Percentiles rank a stretch among this genome's conserved stretches.
Evolutionary conservation across 2,329 filamentous ascomycete species (phyloP).

Genomic region (Sclerotinia nivalis): DNA sequence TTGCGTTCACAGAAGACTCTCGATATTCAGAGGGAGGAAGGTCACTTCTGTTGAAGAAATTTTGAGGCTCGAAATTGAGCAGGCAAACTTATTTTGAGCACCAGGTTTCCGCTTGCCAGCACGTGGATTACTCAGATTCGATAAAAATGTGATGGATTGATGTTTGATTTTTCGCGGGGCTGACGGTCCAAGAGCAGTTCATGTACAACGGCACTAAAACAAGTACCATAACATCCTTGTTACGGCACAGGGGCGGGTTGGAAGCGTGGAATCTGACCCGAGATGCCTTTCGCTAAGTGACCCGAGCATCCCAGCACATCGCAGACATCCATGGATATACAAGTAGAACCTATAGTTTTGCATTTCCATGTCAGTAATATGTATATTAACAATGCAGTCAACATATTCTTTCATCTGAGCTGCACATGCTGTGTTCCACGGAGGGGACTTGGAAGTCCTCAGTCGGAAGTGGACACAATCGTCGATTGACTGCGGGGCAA

Average conservation of each 20-base stretch:
- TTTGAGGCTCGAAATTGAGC: not conserved
- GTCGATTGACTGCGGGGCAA: not conserved
- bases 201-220: slow-evolving; percentile 11
- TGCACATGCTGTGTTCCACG: slow-evolving; percentile 11
- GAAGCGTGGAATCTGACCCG: slow-evolving; percentile 22
- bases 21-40: not conserved
- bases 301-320: slow-evolving; percentile 4
- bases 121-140: not conserved
- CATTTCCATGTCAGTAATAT: not conserved
- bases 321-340: not conserved
- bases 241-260: not conserved
- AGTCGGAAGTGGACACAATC: slow-evolving; percentile 8
- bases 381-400: not conserved
- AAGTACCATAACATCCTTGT: slow-evolving; percentile 17
- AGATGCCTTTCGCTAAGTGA: slow-evolving; percentile 2
- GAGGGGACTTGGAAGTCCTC: not conserved
- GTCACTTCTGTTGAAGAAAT: not conserved
- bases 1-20: not conserved
- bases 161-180: not conserved
- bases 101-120: not conserved
- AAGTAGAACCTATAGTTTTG: not conserved
- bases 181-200: not conserved
- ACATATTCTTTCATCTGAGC: not conserved
- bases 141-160: not conserved
- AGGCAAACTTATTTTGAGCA: not conserved